Base-by-base conservation (phyloP, 2,329 filamentous ascomycete species). In the Xylaria sp. region DNA sequence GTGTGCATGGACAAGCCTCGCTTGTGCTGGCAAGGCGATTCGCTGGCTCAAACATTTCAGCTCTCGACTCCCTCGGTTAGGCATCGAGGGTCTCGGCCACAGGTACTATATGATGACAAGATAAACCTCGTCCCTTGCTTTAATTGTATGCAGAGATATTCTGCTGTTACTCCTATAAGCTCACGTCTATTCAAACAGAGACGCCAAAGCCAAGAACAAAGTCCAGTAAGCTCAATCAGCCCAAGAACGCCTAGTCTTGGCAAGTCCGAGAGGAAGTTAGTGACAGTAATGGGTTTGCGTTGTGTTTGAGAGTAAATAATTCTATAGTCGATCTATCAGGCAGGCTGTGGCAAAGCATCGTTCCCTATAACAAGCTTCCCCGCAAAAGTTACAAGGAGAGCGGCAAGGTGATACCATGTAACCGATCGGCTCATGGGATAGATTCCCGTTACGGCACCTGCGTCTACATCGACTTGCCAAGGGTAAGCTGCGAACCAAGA, bases 1-100 rank as follows among this genome's bases (percentile, higher is more conserved):
- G 34, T 48, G 34, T 57, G 56, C 66, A 69, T 68, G 51, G 57
- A 69, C 62, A 65, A 63, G 66, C 57, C 60, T 55, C 44, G 52
- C 39, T 48, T 66, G 63, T 28, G 44, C 32, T 60, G 34, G 34
- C 64, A 46, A 65, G 57, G 46, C 54, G 54, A 34, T 34, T 18
- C 52, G 52, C 52, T 56, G 39, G 15, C 25, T 50, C 37, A n/a
- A 37, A 50, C 32, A 39, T 39, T 59, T 59, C 32, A 66, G 58
- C 52, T 32, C 58, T 59, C 37, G 61, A 32, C 25, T 12, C 32
- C 37, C n/a, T 51, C 32, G 28, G 15, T 50, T 60, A 25, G 34
- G 34, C 48, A 63, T 54, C 23, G 18, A 65, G 20, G 12, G 20
- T 46, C 28, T 56, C 20, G 23, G 54, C 13, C 13, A 37, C 13